A percentile compares a stretch with the other conserved stretches of the same genome.
phyloP scores from a whole-genome alignment of 2,329 filamentous ascomycete species.

The Fusarium bactridioides region DNA sequence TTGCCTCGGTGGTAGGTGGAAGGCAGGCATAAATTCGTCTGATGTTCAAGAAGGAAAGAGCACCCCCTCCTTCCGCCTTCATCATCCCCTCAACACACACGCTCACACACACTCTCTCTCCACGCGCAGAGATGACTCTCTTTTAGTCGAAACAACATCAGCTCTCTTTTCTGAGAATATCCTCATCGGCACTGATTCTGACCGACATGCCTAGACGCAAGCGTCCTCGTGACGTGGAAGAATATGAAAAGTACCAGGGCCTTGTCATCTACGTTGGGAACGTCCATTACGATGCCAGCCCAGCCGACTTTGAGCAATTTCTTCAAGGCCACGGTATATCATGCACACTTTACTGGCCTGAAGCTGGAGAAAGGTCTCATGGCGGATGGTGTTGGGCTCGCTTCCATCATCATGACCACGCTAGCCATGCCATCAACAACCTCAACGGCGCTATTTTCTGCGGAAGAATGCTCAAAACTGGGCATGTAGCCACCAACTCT shows the following conservation, averaged over 20 bases:
- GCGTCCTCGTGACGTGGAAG: background rate
- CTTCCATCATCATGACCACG: background rate
- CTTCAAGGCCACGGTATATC: background rate
- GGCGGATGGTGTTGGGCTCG: background rate
- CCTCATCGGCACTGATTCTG: background rate
- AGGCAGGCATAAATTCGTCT: background rate
- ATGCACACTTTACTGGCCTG: background rate
- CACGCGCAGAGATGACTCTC: background rate
- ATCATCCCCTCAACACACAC: background rate
- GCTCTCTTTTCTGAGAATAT: background rate
- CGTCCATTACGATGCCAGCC: background rate
- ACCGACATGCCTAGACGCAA: background rate
- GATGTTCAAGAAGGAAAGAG: background rate
- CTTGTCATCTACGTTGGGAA: background rate
- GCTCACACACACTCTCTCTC: too few species aligned
- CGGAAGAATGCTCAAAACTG: background rate
- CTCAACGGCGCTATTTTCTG: background rate
- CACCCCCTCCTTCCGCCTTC: background rate
- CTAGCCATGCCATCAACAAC: background rate
- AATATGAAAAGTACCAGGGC: background rate
- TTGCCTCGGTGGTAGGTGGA: background rate
- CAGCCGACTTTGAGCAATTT: background rate
- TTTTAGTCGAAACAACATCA: background rate
- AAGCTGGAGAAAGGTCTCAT: background rate
- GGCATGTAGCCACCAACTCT: background rate